Evolutionary conservation across 805 yeast genomes (phyloP).

Genomic region (Hemisphaericaspora nanyangensis): DNA sequence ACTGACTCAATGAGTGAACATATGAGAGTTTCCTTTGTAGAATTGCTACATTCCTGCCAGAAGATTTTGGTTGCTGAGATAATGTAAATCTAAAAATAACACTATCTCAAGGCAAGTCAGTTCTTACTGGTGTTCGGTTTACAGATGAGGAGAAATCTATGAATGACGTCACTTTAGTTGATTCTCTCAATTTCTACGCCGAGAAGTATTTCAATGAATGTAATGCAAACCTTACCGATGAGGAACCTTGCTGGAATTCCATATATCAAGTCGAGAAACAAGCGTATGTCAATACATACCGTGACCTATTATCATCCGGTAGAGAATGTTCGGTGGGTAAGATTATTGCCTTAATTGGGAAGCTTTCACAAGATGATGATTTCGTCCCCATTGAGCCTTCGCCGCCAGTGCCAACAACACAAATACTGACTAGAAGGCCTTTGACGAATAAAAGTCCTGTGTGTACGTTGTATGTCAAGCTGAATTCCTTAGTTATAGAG

Average conservation of each 20-base stretch:
- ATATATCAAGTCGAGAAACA: not conserved
- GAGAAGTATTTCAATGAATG: not conserved
- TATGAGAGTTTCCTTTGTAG: not conserved
- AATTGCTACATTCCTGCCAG: not conserved
- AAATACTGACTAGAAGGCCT: too few relatives aligned
- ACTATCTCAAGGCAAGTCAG: not conserved
- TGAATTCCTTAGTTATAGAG: too few relatives aligned
- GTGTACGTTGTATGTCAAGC: too few relatives aligned
- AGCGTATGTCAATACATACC: not conserved
- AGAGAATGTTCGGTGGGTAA: not conserved
- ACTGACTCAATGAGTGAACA: not conserved
- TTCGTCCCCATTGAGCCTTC: not conserved
- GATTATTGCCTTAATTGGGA: not conserved
- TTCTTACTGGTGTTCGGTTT: not conserved
- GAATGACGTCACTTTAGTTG: not conserved
- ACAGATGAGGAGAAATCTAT: not conserved
- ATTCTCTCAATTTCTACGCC: not conserved
- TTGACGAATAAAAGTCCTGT: too few relatives aligned
- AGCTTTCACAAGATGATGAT: not conserved
- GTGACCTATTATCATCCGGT: not conserved
- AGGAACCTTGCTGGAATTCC: not conserved
- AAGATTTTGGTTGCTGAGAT: not conserved
- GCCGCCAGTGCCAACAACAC: too few relatives aligned
- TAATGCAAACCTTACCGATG: too few relatives aligned
- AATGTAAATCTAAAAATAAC: not conserved